These are phyloP conservation scores for Myrica gale DNA, from an alignment of 306 rosid species.

Conservation along the genomic window DNA sequence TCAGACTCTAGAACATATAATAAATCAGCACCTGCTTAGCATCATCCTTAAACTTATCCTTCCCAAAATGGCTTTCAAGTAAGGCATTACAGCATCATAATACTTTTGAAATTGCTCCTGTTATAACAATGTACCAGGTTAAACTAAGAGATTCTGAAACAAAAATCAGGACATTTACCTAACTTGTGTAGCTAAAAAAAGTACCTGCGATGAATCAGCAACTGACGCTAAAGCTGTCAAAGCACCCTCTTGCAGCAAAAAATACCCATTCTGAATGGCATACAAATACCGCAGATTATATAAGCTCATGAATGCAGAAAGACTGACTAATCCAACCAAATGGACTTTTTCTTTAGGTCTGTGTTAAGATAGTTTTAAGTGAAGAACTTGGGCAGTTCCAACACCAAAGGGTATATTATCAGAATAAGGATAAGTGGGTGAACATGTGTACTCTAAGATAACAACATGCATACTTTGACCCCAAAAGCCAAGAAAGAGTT, in stretches of 20 bases:
- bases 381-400: background rate
- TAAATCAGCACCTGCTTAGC: slow-evolving; percentile 76
- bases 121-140: slow-evolving; percentile 16
- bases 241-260: slow-evolving; percentile 76
- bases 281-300: background rate
- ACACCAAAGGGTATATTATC: background rate
- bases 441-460: background rate
- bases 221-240: slow-evolving; percentile 76
- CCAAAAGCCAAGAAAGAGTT: background rate
- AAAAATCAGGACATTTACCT: background rate
- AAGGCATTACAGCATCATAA: slow-evolving; percentile 93
- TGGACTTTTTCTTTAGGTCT: too few species aligned
- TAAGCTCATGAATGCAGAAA: background rate
- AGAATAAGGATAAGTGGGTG: background rate
- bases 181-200: slow-evolving; percentile 12
- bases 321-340: background rate
- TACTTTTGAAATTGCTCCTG: slow-evolving; percentile 74
- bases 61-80: slow-evolving; percentile 91
- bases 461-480: background rate
- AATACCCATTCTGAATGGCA: slow-evolving; percentile 54
- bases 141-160: slow-evolving; percentile 8
- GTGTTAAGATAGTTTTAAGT: too few species aligned
- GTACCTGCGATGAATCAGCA: slow-evolving; percentile 79
- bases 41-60: slow-evolving; percentile 90
- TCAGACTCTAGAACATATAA: background rate